Evolutionary conservation across 2,329 filamentous ascomycete genomes (phyloP).

Genomic region (Xylariaceae sp.): DNA sequence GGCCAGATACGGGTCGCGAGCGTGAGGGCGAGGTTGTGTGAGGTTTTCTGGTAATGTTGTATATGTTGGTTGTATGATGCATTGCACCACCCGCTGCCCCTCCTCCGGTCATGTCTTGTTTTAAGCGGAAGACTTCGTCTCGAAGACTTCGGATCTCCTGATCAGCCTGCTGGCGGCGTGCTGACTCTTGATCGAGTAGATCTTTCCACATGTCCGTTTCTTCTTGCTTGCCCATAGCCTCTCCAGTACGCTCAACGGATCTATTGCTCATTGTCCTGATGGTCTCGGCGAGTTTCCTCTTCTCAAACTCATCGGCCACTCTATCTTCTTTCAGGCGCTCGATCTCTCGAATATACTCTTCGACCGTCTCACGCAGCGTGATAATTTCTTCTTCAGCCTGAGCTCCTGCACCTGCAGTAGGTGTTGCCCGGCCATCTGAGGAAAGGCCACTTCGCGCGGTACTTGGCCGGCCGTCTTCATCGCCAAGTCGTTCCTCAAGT

Average conservation of each 20-base stretch:
- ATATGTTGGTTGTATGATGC: conserved; percentile 62
- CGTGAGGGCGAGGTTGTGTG: conserved; percentile 43
- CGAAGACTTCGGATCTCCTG: conserved; percentile 81
- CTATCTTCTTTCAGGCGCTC: conserved; percentile 77
- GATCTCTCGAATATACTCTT: conserved; percentile 78
- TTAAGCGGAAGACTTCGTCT: conserved; percentile 76
- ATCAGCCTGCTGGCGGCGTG: conserved; percentile 82
- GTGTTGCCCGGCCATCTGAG: conserved; percentile 55
- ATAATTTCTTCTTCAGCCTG: conserved; percentile 80
- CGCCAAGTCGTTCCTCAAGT: conserved; percentile 70
- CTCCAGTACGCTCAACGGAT: conserved; percentile 41
- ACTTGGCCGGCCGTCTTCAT: conserved; percentile 59
- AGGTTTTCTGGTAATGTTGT: conserved; percentile 58
- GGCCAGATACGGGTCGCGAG: conserved; percentile 46
- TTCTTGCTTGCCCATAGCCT: conserved; percentile 51
- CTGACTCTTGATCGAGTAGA: conserved; percentile 85
- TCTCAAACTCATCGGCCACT: conserved; percentile 76
- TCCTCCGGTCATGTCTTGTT: conserved; percentile 49
- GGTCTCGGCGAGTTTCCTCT: conserved; percentile 78
- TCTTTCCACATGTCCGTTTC: conserved; percentile 91
- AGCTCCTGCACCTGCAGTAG: conserved; percentile 54
- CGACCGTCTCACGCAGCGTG: conserved; percentile 79
- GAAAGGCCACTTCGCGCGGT: conserved; percentile 55
- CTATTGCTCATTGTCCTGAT: conserved; percentile 54
- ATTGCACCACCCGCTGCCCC: conserved; percentile 27